These are phyloP conservation scores for Phanerodontia chrysosporium DNA, from an alignment of 768 basidiomycete species.

Conservation along the genomic window DNA sequence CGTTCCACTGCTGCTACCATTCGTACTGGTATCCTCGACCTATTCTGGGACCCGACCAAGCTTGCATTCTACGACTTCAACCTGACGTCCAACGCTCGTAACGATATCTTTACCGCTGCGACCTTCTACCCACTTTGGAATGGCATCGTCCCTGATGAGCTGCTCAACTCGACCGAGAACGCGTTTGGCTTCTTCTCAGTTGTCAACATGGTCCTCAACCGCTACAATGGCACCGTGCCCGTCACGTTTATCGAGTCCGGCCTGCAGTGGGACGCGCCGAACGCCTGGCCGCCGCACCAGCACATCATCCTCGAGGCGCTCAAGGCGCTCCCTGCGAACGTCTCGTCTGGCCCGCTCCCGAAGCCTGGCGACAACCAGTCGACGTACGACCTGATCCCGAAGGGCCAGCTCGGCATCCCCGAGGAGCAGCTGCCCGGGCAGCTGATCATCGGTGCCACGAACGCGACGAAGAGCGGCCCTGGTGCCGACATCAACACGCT, in stretches of 20 bases:
- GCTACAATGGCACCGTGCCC: constrained; percentile 86
- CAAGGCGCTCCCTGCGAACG: constrained; percentile 63
- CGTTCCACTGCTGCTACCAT: constrained; percentile 50
- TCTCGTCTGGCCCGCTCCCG: constrained; percentile 58
- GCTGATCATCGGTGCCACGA: constrained; percentile 39
- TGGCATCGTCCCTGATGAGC: constrained; percentile 73
- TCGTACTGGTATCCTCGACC: constrained; percentile 73
- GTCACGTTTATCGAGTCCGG: constrained; percentile 75
- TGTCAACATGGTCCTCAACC: constrained; percentile 72
- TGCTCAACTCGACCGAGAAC: constrained; percentile 50
- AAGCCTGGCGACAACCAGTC: constrained; percentile 45
- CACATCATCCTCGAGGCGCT: constrained; percentile 80
- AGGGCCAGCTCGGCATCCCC: constrained; percentile 76
- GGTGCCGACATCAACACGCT: constrained; percentile 57
- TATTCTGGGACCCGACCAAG: constrained; percentile 79
- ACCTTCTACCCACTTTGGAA: constrained; percentile 86
- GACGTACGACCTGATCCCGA: constrained; percentile 65
- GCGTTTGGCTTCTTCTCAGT: constrained; percentile 73
- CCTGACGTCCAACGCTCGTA: constrained; percentile 59
- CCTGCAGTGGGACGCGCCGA: constrained; percentile 89
- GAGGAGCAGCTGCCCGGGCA: constrained; percentile 73
- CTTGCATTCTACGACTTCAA: constrained; percentile 94
- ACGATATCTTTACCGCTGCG: constrained; percentile 65
- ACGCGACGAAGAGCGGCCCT: constrained; percentile 48
- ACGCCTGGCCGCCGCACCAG: constrained; percentile 84